Evolutionary conservation across 139 green algal genomes (phyloP).

Genomic region (Marvania coccoides): DNA sequence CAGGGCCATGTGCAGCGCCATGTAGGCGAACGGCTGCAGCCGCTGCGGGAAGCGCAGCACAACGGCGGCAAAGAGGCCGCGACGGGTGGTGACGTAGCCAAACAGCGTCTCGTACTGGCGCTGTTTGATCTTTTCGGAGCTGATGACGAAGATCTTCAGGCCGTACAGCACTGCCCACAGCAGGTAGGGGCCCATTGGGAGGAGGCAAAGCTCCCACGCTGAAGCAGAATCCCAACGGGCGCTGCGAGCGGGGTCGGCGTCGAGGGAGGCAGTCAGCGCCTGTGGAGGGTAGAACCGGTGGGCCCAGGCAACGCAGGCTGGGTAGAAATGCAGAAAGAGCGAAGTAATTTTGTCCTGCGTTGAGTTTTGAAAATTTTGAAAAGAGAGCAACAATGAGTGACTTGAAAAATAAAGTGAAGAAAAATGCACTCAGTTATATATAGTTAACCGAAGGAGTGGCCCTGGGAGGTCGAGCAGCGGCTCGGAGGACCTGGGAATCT

Average conservation of each 20-base stretch:
- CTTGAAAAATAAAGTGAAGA: no score
- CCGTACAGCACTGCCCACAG: conserved; percentile 60
- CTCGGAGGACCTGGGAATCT: no score
- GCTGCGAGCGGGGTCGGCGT: background rate
- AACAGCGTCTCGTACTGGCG: conserved; percentile 61
- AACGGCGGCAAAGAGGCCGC: conserved; percentile 14
- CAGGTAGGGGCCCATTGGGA: conserved; percentile 52
- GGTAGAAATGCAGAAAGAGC: conserved; percentile 66
- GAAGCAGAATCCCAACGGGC: conserved; percentile 22
- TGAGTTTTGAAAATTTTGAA: background rate
- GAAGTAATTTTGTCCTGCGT: conserved; percentile 38
- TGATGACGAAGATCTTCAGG: conserved; percentile 69
- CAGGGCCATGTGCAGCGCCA: conserved; percentile 28
- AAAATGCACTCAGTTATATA: no score
- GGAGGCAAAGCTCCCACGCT: conserved; percentile 37
- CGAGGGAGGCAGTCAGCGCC: conserved; percentile 2
- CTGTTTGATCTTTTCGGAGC: conserved; percentile 47
- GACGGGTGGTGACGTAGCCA: conserved; percentile 25
- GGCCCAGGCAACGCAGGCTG: conserved; percentile 61
- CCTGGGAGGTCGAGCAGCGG: no score
- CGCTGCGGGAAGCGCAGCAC: conserved; percentile 22
- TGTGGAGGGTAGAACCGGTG: conserved; percentile 47
- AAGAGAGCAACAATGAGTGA: background rate
- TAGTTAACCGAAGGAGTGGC: no score
- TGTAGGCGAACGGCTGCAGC: conserved; percentile 34